A percentile compares a stretch with the other conserved stretches of the same genome.
phyloP scores from a whole-genome alignment of 495 filamentous ascomycete species.

The Xylaria longipes region DNA sequence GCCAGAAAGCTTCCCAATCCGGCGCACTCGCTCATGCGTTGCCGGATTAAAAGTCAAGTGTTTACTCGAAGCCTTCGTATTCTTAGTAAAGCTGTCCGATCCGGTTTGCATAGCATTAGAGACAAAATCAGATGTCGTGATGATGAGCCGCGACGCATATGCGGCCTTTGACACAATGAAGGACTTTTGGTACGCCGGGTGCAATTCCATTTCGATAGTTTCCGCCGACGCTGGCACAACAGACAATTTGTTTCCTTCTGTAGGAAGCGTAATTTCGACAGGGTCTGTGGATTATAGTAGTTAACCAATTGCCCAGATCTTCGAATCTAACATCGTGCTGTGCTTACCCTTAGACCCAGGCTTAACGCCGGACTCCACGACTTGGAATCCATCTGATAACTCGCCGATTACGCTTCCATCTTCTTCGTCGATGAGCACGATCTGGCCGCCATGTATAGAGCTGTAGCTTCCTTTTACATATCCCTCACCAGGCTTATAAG shows the following conservation, averaged over 20 bases:
- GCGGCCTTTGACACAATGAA: constrained; percentile 89
- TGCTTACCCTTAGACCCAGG: constrained; percentile 84
- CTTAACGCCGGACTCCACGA: constrained; percentile 76
- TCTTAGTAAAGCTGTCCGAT: constrained; percentile 82
- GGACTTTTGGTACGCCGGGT: constrained; percentile 88
- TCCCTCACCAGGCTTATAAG: constrained; percentile 79
- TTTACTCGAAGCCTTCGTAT: constrained; percentile 73
- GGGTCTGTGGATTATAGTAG: constrained; percentile 63
- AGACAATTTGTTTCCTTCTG: constrained; percentile 73
- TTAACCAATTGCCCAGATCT: background rate
- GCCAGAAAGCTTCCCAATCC: constrained; percentile 80
- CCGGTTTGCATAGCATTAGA: constrained; percentile 75
- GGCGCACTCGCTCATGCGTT: constrained; percentile 83
- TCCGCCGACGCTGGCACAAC: constrained; percentile 80
- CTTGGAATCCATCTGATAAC: constrained; percentile 78
- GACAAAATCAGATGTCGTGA: constrained; percentile 80
- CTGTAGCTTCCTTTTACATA: constrained; percentile 65
- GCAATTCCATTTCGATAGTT: constrained; percentile 78
- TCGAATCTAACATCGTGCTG: background rate
- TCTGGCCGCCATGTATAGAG: constrained; percentile 65
- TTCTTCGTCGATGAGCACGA: constrained; percentile 95
- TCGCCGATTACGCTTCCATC: constrained; percentile 95
- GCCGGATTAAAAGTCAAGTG: constrained; percentile 87
- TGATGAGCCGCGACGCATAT: constrained; percentile 88
- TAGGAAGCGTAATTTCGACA: constrained; percentile 85